phyloP scores from a whole-genome alignment of 73 alveolate species.

The Stentor coeruleus region DNA sequence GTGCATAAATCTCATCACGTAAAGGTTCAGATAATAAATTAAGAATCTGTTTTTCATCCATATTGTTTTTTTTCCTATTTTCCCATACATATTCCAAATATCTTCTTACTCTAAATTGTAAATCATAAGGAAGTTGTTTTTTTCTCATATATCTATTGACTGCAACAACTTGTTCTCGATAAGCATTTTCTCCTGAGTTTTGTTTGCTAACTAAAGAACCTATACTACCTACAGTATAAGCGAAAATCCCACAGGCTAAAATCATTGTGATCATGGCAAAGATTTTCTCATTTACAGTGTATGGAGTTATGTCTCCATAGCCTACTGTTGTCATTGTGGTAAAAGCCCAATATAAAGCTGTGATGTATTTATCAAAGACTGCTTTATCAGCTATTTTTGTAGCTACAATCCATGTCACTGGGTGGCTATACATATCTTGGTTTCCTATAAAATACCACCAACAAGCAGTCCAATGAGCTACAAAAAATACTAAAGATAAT shows the following conservation, averaged over 20 bases:
- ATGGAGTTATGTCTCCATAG: conserved; percentile 68
- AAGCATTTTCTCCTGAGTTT: conserved; percentile 29
- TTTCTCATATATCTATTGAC: conserved; percentile 42
- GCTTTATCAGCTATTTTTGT: neutral
- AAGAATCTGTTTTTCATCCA: conserved; percentile 47
- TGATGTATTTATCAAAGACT: conserved; percentile 37
- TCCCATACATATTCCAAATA: conserved; percentile 41
- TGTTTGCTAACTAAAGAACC: conserved; percentile 41
- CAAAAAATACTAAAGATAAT: neutral
- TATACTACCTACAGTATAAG: conserved; percentile 52
- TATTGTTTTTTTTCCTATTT: conserved; percentile 29
- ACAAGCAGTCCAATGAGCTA: conserved; percentile 25
- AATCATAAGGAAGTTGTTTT: conserved; percentile 35
- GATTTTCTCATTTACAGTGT: conserved; percentile 48
- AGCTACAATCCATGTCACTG: neutral
- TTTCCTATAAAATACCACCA: conserved; percentile 4
- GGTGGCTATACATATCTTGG: neutral
- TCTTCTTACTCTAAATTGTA: conserved; percentile 34
- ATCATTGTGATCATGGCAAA: conserved; percentile 51
- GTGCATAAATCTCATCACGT: conserved; percentile 42
- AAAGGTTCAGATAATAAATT: conserved; percentile 42
- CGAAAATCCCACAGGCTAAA: conserved; percentile 58
- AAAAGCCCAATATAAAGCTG: conserved; percentile 69
- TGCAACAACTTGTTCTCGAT: conserved; percentile 35
- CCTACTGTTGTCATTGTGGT: conserved; percentile 79